Conservation (phyloP, 306 rosid genomes). For the Sindora glabra region DNA sequence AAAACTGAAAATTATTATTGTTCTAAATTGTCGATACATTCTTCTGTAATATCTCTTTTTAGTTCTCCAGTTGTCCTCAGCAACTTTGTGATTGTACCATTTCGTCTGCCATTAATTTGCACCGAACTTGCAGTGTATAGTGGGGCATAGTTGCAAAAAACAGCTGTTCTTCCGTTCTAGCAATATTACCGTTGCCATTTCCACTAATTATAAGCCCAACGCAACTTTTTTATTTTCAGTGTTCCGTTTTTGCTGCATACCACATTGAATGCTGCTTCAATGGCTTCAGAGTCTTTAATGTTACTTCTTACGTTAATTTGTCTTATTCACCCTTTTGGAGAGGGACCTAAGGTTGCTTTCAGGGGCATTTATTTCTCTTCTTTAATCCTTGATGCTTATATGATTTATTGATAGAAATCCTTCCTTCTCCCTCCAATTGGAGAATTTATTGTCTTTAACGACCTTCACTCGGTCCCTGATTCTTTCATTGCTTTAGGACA, state of each 20-base stretch:
- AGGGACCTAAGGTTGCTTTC: conserved; percentile 33
- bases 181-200: too few relatives aligned
- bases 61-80: conserved; percentile 8
- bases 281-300: conserved; percentile 30
- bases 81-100: conserved; percentile 21
- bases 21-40: conserved; percentile 24
- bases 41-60: neutral
- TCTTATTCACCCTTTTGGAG: conserved; percentile 37
- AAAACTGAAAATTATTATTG: conserved; percentile 18
- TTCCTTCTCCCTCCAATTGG: conserved; percentile 14
- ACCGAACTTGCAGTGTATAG: conserved; percentile 42
- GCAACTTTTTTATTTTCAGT: too few relatives aligned
- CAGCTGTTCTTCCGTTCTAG: conserved; percentile 11
- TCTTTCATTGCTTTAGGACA: conserved; percentile 31
- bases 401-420: conserved; percentile 14
- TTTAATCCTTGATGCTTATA: conserved; percentile 21
- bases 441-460: conserved; percentile 44
- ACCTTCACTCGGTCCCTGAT: conserved; percentile 19
- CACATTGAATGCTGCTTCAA: conserved; percentile 45
- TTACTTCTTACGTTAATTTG: conserved; percentile 23
- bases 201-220: too few relatives aligned
- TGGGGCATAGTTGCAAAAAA: conserved; percentile 34
- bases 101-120: conserved; percentile 36
- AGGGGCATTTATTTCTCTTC: conserved; percentile 27
- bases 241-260: neutral